These are phyloP conservation scores for Monosporascus sp. DNA, from an alignment of 2,329 filamentous ascomycete species.

Conservation along the genomic window DNA sequence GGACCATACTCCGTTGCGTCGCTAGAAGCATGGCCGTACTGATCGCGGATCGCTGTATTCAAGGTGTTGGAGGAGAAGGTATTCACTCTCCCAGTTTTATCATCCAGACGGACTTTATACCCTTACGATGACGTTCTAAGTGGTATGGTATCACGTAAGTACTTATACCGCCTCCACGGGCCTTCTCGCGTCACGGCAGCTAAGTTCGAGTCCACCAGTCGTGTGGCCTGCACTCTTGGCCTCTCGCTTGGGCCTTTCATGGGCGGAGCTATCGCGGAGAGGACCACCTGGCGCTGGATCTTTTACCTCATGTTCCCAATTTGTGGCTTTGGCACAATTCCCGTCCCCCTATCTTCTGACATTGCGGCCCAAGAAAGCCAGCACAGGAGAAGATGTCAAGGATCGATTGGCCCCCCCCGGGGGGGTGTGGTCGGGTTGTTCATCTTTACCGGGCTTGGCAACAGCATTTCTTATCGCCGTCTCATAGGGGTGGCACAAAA, in stretches of 20 bases:
- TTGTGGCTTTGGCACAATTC: slow-evolving; percentile 33
- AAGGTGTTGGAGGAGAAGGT: slow-evolving; percentile 37
- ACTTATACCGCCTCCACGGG: neutral
- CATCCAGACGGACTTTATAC: slow-evolving; percentile 39
- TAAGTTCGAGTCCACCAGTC: slow-evolving; percentile 7
- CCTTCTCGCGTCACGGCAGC: neutral
- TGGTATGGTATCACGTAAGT: slow-evolving; percentile 34
- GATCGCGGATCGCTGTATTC: slow-evolving; percentile 33
- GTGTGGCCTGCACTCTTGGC: slow-evolving; percentile 35
- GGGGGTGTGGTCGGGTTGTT: too few species aligned
- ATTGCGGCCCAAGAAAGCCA: slow-evolving; percentile 28
- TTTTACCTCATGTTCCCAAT: slow-evolving; percentile 46
- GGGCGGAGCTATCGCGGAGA: slow-evolving; percentile 30
- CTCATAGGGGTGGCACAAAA: slow-evolving; percentile 38
- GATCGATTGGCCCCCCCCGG: slow-evolving; percentile 44
- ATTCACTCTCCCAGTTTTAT: slow-evolving; percentile 36
- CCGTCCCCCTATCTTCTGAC: slow-evolving; percentile 38
- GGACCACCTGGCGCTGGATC: slow-evolving; percentile 41
- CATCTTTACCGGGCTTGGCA: slow-evolving; percentile 38
- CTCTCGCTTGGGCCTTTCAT: slow-evolving; percentile 35
- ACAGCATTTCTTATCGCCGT: slow-evolving; percentile 42
- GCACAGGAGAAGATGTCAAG: slow-evolving; percentile 29
- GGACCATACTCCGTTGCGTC: slow-evolving; percentile 35
- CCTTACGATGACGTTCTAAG: slow-evolving; percentile 35
- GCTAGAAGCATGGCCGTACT: slow-evolving; percentile 29